phyloP scores from a whole-genome alignment of 495 filamentous ascomycete genomes.

The Hyaloscypha hepaticicola region DNA sequence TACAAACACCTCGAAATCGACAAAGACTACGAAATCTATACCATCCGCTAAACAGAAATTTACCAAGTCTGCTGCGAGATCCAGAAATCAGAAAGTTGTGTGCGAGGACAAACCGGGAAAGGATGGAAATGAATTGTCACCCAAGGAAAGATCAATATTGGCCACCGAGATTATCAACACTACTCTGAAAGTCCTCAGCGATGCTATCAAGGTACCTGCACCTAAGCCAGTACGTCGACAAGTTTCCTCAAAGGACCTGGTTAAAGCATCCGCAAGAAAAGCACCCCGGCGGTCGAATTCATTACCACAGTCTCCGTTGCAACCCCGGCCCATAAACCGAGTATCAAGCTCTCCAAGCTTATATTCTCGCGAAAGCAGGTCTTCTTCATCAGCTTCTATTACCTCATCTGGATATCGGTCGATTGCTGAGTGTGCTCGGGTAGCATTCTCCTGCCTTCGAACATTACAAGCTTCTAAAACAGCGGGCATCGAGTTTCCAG shows the following conservation, averaged over 20 bases:
- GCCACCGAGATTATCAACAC: constrained; percentile 82
- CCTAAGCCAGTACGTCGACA: constrained; percentile 28
- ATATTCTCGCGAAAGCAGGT: constrained; percentile 32
- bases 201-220: constrained; percentile 59
- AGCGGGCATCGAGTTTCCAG: constrained; percentile 46
- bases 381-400: constrained; percentile 39
- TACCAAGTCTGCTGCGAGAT: constrained; percentile 39
- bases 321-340: constrained; percentile 53
- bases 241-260: constrained; percentile 30
- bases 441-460: constrained; percentile 70
- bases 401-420: constrained; percentile 38
- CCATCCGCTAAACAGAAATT: constrained; percentile 25
- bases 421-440: constrained; percentile 71
- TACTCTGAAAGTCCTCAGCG: constrained; percentile 69
- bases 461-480: constrained; percentile 49
- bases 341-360: constrained; percentile 45
- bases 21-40: constrained; percentile 16
- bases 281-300: constrained; percentile 46
- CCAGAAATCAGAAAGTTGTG: constrained; percentile 34
- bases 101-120: constrained; percentile 19
- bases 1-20: neutral
- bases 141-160: constrained; percentile 64
- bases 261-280: constrained; percentile 39
- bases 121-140: constrained; percentile 42
- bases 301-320: constrained; percentile 48